A percentile compares a stretch with the other conserved stretches of the same genome.
Conservation (phyloP, 2,329 filamentous ascomycete genomes). For the Arthroderma uncinatum region DNA sequence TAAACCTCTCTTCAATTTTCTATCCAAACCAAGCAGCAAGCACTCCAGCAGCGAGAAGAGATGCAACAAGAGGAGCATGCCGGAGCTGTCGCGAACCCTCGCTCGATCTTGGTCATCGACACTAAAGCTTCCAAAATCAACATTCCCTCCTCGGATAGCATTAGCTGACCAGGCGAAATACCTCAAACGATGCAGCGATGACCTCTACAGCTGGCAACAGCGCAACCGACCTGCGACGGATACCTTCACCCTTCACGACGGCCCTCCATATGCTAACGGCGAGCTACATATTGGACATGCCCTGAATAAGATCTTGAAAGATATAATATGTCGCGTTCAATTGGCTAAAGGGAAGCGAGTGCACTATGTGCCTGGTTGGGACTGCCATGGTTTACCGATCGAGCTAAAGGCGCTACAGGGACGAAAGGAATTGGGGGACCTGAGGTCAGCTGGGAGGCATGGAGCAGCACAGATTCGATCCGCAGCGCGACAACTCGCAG, state of each 20-base stretch:
- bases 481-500: slow-evolving; percentile 45
- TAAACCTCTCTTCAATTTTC: background rate
- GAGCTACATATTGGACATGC: slow-evolving; percentile 85
- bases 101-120: slow-evolving; percentile 53
- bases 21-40: background rate
- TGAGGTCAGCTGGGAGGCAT: slow-evolving; percentile 21
- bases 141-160: slow-evolving; percentile 48
- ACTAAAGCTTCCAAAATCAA: slow-evolving; percentile 62
- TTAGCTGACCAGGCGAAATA: slow-evolving; percentile 43
- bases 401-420: slow-evolving; percentile 81
- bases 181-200: slow-evolving; percentile 68
- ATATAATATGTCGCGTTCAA: slow-evolving; percentile 76
- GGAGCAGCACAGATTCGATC: slow-evolving; percentile 41
- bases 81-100: slow-evolving; percentile 14
- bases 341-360: slow-evolving; percentile 66
- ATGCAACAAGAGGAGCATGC: slow-evolving; percentile 14
- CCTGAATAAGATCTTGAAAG: slow-evolving; percentile 93
- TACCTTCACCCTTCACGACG: slow-evolving; percentile 80
- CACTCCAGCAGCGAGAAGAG: background rate
- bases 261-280: slow-evolving; percentile 93
- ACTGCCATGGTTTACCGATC: slow-evolving; percentile 93
- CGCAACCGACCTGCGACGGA: slow-evolving; percentile 37
- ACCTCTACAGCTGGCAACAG: slow-evolving; percentile 81
- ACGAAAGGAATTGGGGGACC: slow-evolving; percentile 33
- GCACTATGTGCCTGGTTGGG: slow-evolving; percentile 84